Base-by-base conservation (phyloP, 140 eudicot species). In the Senecio squalidus region DNA sequence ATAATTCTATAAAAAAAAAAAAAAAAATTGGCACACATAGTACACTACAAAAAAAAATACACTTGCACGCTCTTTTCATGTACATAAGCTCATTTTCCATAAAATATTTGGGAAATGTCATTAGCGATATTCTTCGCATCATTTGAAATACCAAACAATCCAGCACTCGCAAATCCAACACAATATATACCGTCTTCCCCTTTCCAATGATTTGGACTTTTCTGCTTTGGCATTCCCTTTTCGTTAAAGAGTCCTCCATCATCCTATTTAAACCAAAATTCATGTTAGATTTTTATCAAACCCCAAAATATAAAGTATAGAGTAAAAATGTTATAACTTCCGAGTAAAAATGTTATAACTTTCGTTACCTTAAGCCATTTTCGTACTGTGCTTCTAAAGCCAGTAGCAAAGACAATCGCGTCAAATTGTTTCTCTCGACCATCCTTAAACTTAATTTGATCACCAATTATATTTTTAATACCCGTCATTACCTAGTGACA, bases 171-270 rank as follows among this genome's bases (percentile, higher is more conserved):
- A 67, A 85, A 79, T 59, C 95, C 90, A 18, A 71, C 84, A 56
- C 86, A 82, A 49, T 85, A 85, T 7, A 82, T 16, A 5, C 90
- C 90, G 16, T 78, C 43, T 33, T 78, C 70, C 17, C 95, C 95
- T 68, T 82, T 85, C 90, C 95, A 82, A 14, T 78, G 86, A 52
- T 75, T 51, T 0, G 86, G 80, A 1, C 9, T 29, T 11, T 26
- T 53, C 14, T n/a, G 30, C 24, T 75, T 75, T 1, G 86, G 80
- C 83, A 76, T 72, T 66, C 85, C 94, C 13, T 63, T 49, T 22
- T 81, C 82, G 3, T 61, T 64, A 38, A 85, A 81, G 0, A 85
- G 50, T 0, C 58, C 50, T n/a, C 62, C 77, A 20, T 58, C 83
- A 17, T 70, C 80, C 88, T 77, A 43, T 31, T 43, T 4, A 52